phyloP scores from a whole-genome alignment of 2,329 filamentous ascomycete species.

The Arthrinium phaeospermum region DNA sequence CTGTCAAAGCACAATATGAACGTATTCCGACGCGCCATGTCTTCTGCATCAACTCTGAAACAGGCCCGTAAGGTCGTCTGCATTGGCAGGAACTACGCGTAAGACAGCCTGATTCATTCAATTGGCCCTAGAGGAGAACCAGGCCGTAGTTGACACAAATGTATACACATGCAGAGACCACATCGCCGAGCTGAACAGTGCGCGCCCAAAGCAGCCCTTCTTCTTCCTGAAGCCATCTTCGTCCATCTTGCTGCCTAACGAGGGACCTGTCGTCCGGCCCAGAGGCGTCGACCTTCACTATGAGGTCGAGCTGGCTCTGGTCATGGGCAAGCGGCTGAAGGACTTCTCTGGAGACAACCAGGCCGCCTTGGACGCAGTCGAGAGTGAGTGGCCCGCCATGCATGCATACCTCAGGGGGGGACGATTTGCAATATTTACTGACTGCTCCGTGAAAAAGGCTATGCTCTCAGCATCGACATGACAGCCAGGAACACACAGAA shows the following conservation, averaged over 20 bases:
- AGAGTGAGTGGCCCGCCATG: slow-evolving; percentile 57
- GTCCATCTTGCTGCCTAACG: slow-evolving; percentile 79
- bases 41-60: slow-evolving; percentile 50
- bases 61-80: slow-evolving; percentile 81
- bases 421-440: slow-evolving; percentile 19
- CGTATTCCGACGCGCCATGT: slow-evolving; percentile 43
- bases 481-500: slow-evolving; percentile 95
- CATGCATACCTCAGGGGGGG: neutral
- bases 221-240: slow-evolving; percentile 97
- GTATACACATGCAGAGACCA: slow-evolving; percentile 70
- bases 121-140: slow-evolving; percentile 19
- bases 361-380: slow-evolving; percentile 81
- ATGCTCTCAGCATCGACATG: slow-evolving; percentile 94
- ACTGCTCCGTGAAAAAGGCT: slow-evolving; percentile 59
- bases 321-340: slow-evolving; percentile 81
- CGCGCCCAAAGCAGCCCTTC: slow-evolving; percentile 90
- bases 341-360: slow-evolving; percentile 79
- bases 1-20: slow-evolving; percentile 33
- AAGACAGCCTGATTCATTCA: slow-evolving; percentile 39
- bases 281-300: slow-evolving; percentile 87
- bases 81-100: slow-evolving; percentile 97
- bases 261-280: slow-evolving; percentile 82
- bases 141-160: slow-evolving; percentile 27
- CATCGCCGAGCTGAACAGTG: slow-evolving; percentile 88
- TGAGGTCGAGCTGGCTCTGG: slow-evolving; percentile 90